phyloP scores from a whole-genome alignment of 768 basidiomycete species.

The Symmetrospora coprosmae region DNA sequence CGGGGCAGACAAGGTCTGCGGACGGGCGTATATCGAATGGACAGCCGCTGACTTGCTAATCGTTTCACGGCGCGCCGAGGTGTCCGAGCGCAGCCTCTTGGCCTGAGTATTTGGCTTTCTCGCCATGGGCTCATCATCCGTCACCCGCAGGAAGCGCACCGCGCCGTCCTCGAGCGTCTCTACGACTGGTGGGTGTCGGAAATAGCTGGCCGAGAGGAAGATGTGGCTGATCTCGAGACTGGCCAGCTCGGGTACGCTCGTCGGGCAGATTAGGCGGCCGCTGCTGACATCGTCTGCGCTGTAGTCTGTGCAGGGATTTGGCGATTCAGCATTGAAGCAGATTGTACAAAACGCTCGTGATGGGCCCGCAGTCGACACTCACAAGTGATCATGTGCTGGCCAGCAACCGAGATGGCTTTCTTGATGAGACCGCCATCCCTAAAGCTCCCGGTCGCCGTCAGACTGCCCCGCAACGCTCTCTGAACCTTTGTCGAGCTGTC shows the following conservation, averaged over 20 bases:
- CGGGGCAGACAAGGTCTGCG: too few relatives aligned
- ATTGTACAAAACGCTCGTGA: background rate
- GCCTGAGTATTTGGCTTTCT: too few relatives aligned
- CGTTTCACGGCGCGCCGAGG: too few relatives aligned
- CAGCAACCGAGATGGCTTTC: constrained; percentile 17
- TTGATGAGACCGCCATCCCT: constrained; percentile 12
- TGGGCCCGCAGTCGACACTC: background rate
- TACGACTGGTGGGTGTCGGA: constrained; percentile 16
- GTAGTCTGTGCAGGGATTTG: background rate
- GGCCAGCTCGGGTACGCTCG: background rate
- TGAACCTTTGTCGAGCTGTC: too few relatives aligned
- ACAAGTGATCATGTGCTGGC: constrained; percentile 20
- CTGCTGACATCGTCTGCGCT: background rate
- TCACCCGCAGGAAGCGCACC: constrained; percentile 4
- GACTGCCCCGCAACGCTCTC: background rate
- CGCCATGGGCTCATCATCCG: constrained; percentile 20
- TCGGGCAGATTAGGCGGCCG: background rate
- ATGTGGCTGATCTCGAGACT: constrained; percentile 14
- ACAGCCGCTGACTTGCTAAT: too few relatives aligned
- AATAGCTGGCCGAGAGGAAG: constrained; percentile 2
- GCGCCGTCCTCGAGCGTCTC: background rate
- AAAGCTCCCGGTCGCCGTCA: background rate
- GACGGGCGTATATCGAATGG: too few relatives aligned
- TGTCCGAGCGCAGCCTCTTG: too few relatives aligned
- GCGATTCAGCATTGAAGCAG: background rate